phyloP scores from a whole-genome alignment of 345 rosid genomes.

The Eucalyptus dawsonii region DNA sequence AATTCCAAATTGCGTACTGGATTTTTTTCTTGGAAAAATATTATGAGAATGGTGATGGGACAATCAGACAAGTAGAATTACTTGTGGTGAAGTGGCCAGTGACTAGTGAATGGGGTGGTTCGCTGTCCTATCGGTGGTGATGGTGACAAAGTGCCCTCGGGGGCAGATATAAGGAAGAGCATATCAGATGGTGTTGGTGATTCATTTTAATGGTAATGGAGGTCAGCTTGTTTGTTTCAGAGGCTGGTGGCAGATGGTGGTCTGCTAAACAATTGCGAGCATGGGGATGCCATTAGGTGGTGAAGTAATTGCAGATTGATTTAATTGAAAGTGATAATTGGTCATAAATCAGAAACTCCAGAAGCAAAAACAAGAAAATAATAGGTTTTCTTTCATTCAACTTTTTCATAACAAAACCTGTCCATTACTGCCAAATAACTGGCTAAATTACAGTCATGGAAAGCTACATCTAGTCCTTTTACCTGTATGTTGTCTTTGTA shows the following conservation, averaged over 20 bases:
- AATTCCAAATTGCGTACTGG: background rate
- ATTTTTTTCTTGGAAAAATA: background rate
- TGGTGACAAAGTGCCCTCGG: background rate
- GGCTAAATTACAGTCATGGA: background rate
- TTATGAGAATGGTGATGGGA: background rate
- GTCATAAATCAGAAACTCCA: background rate
- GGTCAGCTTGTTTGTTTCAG: background rate
- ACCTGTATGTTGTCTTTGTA: background rate
- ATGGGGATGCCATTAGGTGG: background rate
- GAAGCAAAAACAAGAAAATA: background rate
- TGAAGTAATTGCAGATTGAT: background rate
- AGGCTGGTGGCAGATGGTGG: background rate
- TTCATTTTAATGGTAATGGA: background rate
- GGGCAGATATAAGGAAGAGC: background rate
- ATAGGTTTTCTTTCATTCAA: background rate
- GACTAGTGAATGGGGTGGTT: background rate
- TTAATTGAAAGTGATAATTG: background rate
- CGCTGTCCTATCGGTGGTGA: background rate
- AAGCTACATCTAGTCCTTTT: background rate
- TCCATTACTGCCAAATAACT: background rate
- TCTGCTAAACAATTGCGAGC: background rate
- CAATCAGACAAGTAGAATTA: background rate
- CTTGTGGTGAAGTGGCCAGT: background rate
- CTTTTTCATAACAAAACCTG: background rate
- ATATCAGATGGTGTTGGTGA: background rate